These are phyloP conservation scores for Hanseniaspora uvarum DNA, from an alignment of 1,139 yeast genomes.

Conservation along the genomic window DNA sequence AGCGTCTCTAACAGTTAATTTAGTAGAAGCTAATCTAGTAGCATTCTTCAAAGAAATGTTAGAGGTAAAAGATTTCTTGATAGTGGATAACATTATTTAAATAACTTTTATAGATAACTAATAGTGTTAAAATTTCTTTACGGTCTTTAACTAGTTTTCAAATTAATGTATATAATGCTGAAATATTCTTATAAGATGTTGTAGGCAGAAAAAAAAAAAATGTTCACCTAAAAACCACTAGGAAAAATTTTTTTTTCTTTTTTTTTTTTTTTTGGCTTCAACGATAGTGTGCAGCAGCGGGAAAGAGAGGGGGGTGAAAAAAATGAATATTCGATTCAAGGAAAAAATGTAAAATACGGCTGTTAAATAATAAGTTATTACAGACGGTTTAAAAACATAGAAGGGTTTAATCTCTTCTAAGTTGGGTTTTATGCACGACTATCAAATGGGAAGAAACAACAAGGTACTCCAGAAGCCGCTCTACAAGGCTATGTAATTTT, in stretches of 20 bases:
- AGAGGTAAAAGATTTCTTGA: conserved; percentile 17
- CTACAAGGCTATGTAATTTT: too few relatives aligned
- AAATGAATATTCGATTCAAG: not conserved
- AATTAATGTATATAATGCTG: too few relatives aligned
- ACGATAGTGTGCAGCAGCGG: not conserved
- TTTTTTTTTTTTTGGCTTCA: not conserved
- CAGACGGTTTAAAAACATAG: not conserved
- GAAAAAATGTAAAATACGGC: not conserved
- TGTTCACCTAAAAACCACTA: too few relatives aligned
- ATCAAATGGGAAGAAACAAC: too few relatives aligned
- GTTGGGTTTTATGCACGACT: too few relatives aligned
- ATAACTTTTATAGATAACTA: conserved; percentile 8
- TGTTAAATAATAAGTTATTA: not conserved
- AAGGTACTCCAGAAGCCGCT: too few relatives aligned
- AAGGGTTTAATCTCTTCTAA: not conserved
- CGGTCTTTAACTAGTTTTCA: too few relatives aligned
- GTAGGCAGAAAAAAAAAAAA: not conserved
- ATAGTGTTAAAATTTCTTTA: conserved; percentile 13
- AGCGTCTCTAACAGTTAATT: conserved; percentile 94
- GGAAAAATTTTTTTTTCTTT: not conserved
- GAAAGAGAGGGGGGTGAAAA: not conserved
- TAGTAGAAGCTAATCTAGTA: conserved; percentile 35
- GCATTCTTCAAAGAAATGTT: conserved; percentile 18
- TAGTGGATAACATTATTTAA: conserved; percentile 18
- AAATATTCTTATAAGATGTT: too few relatives aligned